Evolutionary conservation across 768 basidiomycete genomes (phyloP).

Genomic region (Suillus hirtellus): DNA sequence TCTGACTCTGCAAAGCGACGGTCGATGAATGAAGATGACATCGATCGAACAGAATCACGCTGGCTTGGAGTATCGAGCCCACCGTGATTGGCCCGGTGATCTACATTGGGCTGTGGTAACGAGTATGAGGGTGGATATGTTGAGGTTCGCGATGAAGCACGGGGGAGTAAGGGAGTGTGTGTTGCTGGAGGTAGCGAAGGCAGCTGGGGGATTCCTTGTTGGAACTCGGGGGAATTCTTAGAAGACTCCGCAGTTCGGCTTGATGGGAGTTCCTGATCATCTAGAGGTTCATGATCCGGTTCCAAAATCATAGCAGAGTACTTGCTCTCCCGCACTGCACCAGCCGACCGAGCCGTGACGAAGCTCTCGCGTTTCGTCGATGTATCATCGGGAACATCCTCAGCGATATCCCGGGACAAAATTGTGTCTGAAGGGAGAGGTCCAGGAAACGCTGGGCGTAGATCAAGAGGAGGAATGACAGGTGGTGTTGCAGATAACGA

Average conservation of each 20-base stretch:
- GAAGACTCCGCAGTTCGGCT: constrained; percentile 19
- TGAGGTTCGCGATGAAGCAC: constrained; percentile 21
- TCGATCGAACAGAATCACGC: constrained; percentile 30
- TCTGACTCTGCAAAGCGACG: constrained; percentile 50
- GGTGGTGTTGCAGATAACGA: constrained; percentile 42
- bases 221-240: constrained; percentile 7
- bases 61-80: constrained; percentile 28
- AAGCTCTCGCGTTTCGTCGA: constrained; percentile 57
- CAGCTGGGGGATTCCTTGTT: constrained; percentile 2
- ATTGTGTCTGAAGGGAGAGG: constrained; percentile 29
- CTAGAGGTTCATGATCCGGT: constrained; percentile 25
- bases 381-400: constrained; percentile 38
- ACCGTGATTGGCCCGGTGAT: constrained; percentile 18
- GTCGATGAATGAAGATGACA: constrained; percentile 53
- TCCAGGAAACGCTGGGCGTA: constrained; percentile 52
- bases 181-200: constrained; percentile 8
- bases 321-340: constrained; percentile 28
- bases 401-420: constrained; percentile 23
- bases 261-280: constrained; percentile 11
- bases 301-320: constrained; percentile 27
- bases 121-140: constrained; percentile 29
- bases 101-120: constrained; percentile 19
- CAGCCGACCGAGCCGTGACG: constrained; percentile 44
- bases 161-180: constrained; percentile 17
- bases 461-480: constrained; percentile 58